Base-by-base conservation (phyloP, 2,329 filamentous ascomycete species). In the Colletotrichum sidae region DNA sequence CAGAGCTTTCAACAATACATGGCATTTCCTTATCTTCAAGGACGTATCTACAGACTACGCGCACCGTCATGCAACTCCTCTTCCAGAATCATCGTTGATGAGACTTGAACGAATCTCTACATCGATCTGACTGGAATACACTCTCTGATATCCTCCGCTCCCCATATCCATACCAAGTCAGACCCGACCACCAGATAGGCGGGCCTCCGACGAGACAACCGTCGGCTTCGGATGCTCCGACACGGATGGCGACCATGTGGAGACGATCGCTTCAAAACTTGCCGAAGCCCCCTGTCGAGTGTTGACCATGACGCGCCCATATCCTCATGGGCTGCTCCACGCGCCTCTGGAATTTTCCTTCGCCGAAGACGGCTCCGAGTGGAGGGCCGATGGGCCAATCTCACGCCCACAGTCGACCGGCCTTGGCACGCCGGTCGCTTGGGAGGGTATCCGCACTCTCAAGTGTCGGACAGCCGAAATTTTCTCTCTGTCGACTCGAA, bases 321-420 rank as follows among this genome's bases (percentile, higher is more conserved):
- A 8, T 56, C 42, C 42, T 39, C 46, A 61, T 39, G 9, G 25
- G 25, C 10, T 11, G 38, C 15, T 34, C n/a, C 34, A 25, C 46
- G 33, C 35, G 39, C 25, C 38, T 17, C 41, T 37, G 4, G 2
- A 46, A 12, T 9, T 15, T 8, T 33, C 15, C 15, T 49, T 42
- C 9, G 62, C 62, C 62, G 62, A 65, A 35, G 2, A 35, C 62
- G 62, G 62, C 49, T 25, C 62, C 62, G 62, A 65, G 8, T 15
- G 7, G 35, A 52, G 11, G 25, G n/a, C 52, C 41, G 46, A 55
- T 52, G n/a, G 54, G 17, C 57, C 51, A 62, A 61, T 65, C 51
- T 65, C 15, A 52, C 13, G 55, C 42, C 57, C 45, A 47, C 35
- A 41, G 41, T 44, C 53, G 38, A 50, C 57, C 37, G 35, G 60